phyloP scores from a whole-genome alignment of 768 basidiomycete species.

The Heimioporus sp. region DNA sequence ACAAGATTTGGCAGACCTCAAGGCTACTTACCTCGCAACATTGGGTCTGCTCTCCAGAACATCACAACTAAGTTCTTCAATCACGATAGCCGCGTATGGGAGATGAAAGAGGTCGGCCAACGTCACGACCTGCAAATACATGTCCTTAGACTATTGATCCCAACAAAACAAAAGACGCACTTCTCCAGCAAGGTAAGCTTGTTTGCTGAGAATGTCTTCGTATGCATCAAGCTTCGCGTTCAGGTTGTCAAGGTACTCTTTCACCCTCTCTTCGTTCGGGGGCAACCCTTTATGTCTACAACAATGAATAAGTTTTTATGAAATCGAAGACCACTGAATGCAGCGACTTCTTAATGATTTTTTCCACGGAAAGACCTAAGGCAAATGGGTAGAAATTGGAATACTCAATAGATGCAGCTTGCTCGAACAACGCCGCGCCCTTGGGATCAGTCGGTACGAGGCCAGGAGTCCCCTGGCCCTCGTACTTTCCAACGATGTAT shows the following conservation, averaged over 20 bases:
- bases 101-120: conserved; percentile 47
- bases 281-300: conserved; percentile 7
- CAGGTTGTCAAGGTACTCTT: conserved; percentile 23
- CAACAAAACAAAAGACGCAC: conserved; percentile 28
- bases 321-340: conserved; percentile 8
- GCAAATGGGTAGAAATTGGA: conserved; percentile 52
- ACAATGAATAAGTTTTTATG: conserved; percentile 2
- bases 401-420: conserved; percentile 20
- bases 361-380: conserved; percentile 41
- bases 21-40: conserved; percentile 22
- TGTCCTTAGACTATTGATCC: not conserved
- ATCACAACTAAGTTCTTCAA: conserved; percentile 22
- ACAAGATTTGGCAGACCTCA: too few species aligned
- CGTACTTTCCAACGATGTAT: conserved; percentile 31
- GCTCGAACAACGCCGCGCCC: conserved; percentile 19
- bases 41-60: conserved; percentile 24
- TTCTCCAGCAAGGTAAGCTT: conserved; percentile 55
- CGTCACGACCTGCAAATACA: conserved; percentile 35
- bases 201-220: conserved; percentile 50
- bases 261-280: conserved; percentile 23
- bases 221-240: conserved; percentile 47
- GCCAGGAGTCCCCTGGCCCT: conserved; percentile 16
- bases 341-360: conserved; percentile 48
- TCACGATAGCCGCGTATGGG: conserved; percentile 34
- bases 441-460: conserved; percentile 17